Evolutionary conservation across 2,329 filamentous ascomycete species (phyloP).

Genomic region (Pseudocercospora macadamiae): DNA sequence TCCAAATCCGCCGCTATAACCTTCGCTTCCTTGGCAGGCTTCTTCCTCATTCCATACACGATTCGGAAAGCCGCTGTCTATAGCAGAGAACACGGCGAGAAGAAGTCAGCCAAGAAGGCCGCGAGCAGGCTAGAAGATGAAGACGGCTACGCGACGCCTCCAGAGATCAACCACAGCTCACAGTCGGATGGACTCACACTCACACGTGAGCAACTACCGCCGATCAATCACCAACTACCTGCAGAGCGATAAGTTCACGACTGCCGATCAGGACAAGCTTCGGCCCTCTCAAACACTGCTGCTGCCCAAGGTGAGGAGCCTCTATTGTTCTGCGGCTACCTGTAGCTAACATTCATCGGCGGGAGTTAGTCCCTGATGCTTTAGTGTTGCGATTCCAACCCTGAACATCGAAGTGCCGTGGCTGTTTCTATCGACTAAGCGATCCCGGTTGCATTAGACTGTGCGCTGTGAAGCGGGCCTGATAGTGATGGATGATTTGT

Average conservation of each 20-base stretch:
- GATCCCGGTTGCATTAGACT: too few relatives aligned
- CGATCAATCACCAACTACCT: not conserved
- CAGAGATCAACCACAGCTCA: not conserved
- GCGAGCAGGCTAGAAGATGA: not conserved
- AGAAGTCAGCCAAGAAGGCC: not conserved
- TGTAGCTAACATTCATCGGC: too few relatives aligned
- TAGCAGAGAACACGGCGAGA: not conserved
- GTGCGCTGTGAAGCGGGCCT: too few relatives aligned
- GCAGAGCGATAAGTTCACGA: not conserved
- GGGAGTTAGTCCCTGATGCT: too few relatives aligned
- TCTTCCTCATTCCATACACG: slow-evolving; percentile 1
- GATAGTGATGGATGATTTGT: too few relatives aligned
- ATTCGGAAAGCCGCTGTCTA: not conserved
- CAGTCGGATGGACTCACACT: not conserved
- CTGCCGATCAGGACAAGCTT: not conserved
- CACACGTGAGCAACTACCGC: not conserved
- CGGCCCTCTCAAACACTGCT: not conserved
- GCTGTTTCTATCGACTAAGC: not conserved
- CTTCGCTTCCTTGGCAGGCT: not conserved
- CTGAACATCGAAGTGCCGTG: too few relatives aligned
- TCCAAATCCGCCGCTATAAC: not conserved
- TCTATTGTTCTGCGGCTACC: too few relatives aligned
- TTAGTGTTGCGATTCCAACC: too few relatives aligned
- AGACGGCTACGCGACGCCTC: not conserved
- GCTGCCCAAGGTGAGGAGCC: not conserved